A percentile compares a stretch with the other conserved stretches of the same genome.
Conservation (phyloP, 768 basidiomycete species). For the Pleurotus giganteus region DNA sequence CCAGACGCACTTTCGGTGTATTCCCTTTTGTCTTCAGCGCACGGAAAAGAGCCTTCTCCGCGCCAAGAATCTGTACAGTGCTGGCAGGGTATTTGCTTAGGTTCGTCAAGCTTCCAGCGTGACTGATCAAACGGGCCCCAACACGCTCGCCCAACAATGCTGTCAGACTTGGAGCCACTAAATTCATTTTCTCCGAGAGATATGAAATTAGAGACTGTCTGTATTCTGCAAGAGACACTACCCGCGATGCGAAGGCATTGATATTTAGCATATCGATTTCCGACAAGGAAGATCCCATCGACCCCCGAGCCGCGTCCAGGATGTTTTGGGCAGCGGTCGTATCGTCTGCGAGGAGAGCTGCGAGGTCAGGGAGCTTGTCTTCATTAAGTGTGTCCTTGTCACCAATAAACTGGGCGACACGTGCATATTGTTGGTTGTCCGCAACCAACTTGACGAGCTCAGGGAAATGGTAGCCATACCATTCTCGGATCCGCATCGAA, state of each 20-base stretch:
- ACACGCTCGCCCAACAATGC: constrained; percentile 91
- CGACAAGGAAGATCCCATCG: constrained; percentile 90
- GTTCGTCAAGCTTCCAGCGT: constrained; percentile 95
- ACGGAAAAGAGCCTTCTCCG: constrained; percentile 96
- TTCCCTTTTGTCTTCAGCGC: constrained; percentile 99
- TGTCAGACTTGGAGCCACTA: constrained; percentile 90
- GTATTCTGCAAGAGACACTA: constrained; percentile 91
- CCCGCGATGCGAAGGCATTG: constrained; percentile 83
- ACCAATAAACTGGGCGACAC: constrained; percentile 80
- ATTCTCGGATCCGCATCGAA: constrained; percentile 96
- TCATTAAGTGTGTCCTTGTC: constrained; percentile 81
- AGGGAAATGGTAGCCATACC: constrained; percentile 99
- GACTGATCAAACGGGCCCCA: constrained; percentile 89
- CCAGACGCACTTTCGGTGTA: constrained; percentile 78
- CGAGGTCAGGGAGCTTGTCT: constrained; percentile 76
- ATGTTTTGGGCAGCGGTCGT: constrained; percentile 87
- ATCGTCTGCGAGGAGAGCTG: constrained; percentile 81
- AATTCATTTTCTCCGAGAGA: constrained; percentile 95
- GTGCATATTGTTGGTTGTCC: constrained; percentile 94
- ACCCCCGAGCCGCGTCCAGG: constrained; percentile 89
- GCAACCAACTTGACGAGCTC: constrained; percentile 92
- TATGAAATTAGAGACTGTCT: constrained; percentile 87
- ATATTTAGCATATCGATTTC: constrained; percentile 97
- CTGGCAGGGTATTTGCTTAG: constrained; percentile 97
- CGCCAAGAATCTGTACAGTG: constrained; percentile 96